Base-by-base conservation (phyloP, 2,329 filamentous ascomycete species). In the Dothidotthia symphoricarpi region DNA sequence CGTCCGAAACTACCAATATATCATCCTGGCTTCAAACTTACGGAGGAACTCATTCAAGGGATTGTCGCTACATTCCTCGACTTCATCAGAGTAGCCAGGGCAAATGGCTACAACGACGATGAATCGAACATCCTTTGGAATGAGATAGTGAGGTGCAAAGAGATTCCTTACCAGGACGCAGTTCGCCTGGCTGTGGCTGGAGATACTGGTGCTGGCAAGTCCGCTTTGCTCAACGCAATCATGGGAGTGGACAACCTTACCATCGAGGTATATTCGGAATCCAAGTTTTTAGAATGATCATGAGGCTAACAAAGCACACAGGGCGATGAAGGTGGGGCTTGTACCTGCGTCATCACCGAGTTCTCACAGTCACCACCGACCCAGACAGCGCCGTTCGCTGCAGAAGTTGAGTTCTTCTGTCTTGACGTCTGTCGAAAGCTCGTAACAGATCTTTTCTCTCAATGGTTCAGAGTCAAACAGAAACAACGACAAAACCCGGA, bases 151-250 rank as follows among this genome's bases (percentile, higher is more conserved):
- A 24, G 33, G 3, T 16, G 27, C 12, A 12, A 15, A 1, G 15
- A 30, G 3, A 38, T 45, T 9, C 3, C 14, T 0, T 47, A 49
- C 16, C 34, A 40, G 11, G 11, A 30, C 9, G 25, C 32, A 0
- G 19, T 50, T 3, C 41, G 38, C 0, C 31, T 55, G 3, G 45
- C 43, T 24, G 31, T 55, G 1, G 25, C 43, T n/a, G 51, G 53
- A 13, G 49, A 52, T 16, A 43, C 48, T 26, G 50, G 50, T 12
- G 31, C 36, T 12, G 53, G 49, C 12, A 56, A 56, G 24, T 56
- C 53, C 19, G 44, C 49, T 2, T 13, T 37, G 1, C 24, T 45
- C 4, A 56, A 56, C 17, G 33, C 46, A 16, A 31, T 56, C 15
- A 27, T 54, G 9, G 53, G 51, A 16, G 10, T 40, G 17, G 22